Conservation (phyloP, 2,329 filamentous ascomycete species). For the Byssochlamys sp. region DNA sequence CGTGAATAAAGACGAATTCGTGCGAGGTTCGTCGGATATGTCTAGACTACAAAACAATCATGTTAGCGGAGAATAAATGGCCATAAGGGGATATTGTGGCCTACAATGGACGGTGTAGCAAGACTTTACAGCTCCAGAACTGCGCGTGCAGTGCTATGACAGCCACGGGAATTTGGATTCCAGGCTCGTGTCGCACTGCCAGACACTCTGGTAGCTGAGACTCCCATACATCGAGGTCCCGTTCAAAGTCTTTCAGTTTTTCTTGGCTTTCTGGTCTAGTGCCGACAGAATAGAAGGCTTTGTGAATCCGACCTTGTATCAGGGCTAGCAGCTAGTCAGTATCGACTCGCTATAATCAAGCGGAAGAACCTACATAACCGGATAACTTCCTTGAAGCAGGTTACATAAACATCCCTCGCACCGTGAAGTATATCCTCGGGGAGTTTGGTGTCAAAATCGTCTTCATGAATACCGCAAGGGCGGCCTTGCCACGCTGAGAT, state of each 20-base stretch:
- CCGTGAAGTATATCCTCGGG: constrained; percentile 4
- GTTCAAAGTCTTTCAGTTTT: constrained; percentile 2
- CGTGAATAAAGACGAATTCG: constrained; percentile 2
- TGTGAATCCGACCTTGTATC: constrained; percentile 7
- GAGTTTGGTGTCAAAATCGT: constrained; percentile 6
- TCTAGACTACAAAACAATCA: neutral
- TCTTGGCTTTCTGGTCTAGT: constrained; percentile 1
- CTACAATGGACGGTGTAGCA: constrained; percentile 5
- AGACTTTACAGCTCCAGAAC: constrained; percentile 4
- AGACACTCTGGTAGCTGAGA: constrained; percentile 1
- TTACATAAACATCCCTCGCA: constrained; percentile 2
- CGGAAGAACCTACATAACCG: constrained; percentile 1
- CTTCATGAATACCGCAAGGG: constrained; percentile 6
- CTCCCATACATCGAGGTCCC: constrained; percentile 1
- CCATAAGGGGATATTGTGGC: neutral
- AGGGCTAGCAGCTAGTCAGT: constrained; percentile 1
- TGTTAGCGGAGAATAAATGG: neutral
- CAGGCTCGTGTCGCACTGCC: neutral
- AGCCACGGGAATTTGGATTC: neutral
- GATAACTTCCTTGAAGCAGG: constrained; percentile 4
- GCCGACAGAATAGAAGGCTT: constrained; percentile 5
- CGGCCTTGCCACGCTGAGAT: constrained; percentile 7
- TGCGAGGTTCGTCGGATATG: neutral
- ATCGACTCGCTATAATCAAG: neutral
- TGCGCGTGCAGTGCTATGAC: constrained; percentile 4